Conservation (phyloP, 2,329 filamentous ascomycete species). For the Pochonia chlamydosporia region DNA sequence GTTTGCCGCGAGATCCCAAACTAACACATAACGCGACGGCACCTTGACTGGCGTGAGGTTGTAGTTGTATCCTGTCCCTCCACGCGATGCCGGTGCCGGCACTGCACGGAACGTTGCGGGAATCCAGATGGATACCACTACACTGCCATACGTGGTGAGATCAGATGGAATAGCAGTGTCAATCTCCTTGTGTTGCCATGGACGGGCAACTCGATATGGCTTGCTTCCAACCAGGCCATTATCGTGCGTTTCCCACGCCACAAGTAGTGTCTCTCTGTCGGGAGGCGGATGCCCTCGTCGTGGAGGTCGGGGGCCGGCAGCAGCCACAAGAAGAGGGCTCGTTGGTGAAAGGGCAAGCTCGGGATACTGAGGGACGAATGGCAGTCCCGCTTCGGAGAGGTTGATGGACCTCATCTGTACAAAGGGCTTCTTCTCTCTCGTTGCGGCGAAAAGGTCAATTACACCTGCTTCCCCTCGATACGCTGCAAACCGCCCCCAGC, state of each 20-base stretch:
- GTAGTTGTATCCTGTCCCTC: slow-evolving; percentile 17
- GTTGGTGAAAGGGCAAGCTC: slow-evolving; percentile 34
- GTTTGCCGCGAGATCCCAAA: slow-evolving; percentile 33
- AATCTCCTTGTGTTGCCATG: slow-evolving; percentile 32
- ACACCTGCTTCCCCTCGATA: slow-evolving; percentile 25
- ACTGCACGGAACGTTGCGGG: slow-evolving; percentile 30
- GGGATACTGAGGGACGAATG: slow-evolving; percentile 31
- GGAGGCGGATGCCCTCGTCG: slow-evolving; percentile 30
- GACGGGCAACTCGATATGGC: slow-evolving; percentile 29
- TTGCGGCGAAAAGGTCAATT: slow-evolving; percentile 28
- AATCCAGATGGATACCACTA: slow-evolving; percentile 35
- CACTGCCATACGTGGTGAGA: slow-evolving; percentile 30
- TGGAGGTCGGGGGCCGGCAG: slow-evolving; percentile 32
- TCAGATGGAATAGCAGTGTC: slow-evolving; percentile 32
- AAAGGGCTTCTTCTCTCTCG: slow-evolving; percentile 30
- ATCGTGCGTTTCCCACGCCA: slow-evolving; percentile 31
- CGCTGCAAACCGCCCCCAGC: slow-evolving; percentile 26
- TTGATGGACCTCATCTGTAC: slow-evolving; percentile 28
- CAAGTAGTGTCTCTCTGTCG: slow-evolving; percentile 30
- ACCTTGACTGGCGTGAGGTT: slow-evolving; percentile 28
- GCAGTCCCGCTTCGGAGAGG: slow-evolving; percentile 27
- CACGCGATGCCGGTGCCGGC: slow-evolving; percentile 18
- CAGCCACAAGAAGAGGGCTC: slow-evolving; percentile 30
- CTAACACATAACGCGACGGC: slow-evolving; percentile 27
- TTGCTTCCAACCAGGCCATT: slow-evolving; percentile 17